These are phyloP conservation scores for Puccinia coronata DNA, from an alignment of 1,284 basidiomycete species.

Conservation along the genomic window DNA sequence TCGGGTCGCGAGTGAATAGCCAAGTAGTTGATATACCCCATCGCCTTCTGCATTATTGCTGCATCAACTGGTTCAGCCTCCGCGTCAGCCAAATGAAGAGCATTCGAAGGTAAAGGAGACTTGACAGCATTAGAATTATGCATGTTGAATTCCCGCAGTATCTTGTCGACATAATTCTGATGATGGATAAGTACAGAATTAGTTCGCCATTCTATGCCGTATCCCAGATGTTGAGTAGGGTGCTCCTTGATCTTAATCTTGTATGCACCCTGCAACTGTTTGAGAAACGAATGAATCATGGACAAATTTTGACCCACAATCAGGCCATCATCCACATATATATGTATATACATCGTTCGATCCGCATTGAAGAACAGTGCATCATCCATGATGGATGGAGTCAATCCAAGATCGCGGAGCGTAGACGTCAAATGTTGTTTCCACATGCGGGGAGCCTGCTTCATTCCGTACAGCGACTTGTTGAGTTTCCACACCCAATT, in stretches of 20 bases:
- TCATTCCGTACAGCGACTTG: no score
- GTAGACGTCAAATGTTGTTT: background rate
- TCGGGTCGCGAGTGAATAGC: background rate
- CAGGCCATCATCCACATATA: slow-evolving; percentile 20
- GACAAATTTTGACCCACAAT: background rate
- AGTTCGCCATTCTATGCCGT: background rate
- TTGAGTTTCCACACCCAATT: background rate
- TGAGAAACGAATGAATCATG: background rate
- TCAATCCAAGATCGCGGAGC: background rate
- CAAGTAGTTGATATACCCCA: slow-evolving; percentile 5
- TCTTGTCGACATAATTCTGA: slow-evolving; percentile 1
- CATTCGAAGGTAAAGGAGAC: background rate
- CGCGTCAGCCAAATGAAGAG: background rate
- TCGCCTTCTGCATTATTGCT: slow-evolving; percentile 7
- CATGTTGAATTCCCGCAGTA: slow-evolving; percentile 7
- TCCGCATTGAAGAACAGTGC: background rate
- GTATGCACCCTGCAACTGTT: background rate
- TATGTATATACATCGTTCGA: background rate
- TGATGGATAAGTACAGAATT: background rate
- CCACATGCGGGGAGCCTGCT: no score
- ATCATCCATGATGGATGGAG: slow-evolving; percentile 5
- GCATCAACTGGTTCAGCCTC: background rate
- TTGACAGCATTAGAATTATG: background rate
- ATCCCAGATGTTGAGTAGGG: slow-evolving; percentile 22
- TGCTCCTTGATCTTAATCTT: background rate